Evolutionary conservation across 495 filamentous ascomycete species (phyloP), one percentile per base, ranked within the genome.

Genomic region (Aspergillus incahuasiensis): DNA sequence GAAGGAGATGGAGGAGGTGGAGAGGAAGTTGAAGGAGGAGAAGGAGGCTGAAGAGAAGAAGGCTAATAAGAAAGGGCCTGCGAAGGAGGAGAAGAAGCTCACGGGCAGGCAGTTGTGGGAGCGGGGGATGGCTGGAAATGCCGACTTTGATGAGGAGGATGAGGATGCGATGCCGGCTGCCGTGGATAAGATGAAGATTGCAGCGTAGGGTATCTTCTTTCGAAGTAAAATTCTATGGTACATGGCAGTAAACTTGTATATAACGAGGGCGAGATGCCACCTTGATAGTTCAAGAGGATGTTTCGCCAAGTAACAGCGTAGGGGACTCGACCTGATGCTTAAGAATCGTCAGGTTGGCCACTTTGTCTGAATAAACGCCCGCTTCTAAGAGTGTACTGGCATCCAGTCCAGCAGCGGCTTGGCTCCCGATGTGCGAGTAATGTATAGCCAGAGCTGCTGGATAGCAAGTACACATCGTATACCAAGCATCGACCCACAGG

Each of bases 41-140:
- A 80, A 81, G 65, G 84, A 87, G 61, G 84, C 81, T 4, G 89
- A 90, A 56, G 79, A 90, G 61, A 91, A 88, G 79, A 90, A 85
- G 58, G 74, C 78, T 40, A 86, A 52, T 51, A 62, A 84, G 71
- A 85, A 87, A 63, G 77, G 78, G 13, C 61, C 64, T 32, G 66
- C 62, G 0, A 76, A 74, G 49, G 76, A 82, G 30, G 84, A 85
- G 73, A 80, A 79, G 69, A 86, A 78, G 67, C 74, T 95, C 57
- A 91, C 89, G 6, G 91, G 91, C 32, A 87, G 75, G 68, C 85
- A 96, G 66, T 69, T 96, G 48, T 96, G 91, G 91, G 86, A 91
- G 75, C 77, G 81, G 47, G 91, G 91, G 8, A 73, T 95, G 65
- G 90, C 77, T 58, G 85, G 84, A 25, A 89, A 86, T 74, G 77